Base-by-base conservation (phyloP, 352 stramenopile species). In the Phytopythium ostracodes region DNA sequence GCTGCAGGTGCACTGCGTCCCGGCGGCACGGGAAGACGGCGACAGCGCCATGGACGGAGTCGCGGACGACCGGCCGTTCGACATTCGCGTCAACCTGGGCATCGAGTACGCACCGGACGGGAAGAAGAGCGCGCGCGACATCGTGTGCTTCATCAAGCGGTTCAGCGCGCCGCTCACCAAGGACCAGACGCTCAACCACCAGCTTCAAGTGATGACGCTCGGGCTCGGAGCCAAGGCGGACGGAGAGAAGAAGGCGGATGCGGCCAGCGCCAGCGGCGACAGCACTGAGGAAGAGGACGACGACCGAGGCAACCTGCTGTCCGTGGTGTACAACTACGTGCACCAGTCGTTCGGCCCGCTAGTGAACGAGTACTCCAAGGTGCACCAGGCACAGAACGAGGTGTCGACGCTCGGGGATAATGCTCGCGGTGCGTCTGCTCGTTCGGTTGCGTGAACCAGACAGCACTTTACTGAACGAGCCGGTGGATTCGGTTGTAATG, bases 121-220 rank as follows among this genome's bases (percentile, higher is more conserved):
- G 25, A 89, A 89, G 64, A 80, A 88, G 65, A 77, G 65, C 56
- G 69, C 79, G 51, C 82, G 91, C 59, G 83, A 93, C 61, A 75
- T 84, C 27, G 81, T 96, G 53, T 96, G 87, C 65, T 92, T 96
- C 63, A 92, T 96, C 65, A 96, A 96, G 72, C 84, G 84, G 22
- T 71, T 83, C 33, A 89, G 77, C 35, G 77, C 81, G 51, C 73
- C 84, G 36, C 64, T 96, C 33, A 77, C 73, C 29, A 85, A 72
- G 46, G 85, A 92, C 33, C 68, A 84, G 56, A 76, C 84, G 56
- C 71, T 96, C 8, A 91, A 79, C 67, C 77, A 91, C 40, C 88
- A 96, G 67, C 70, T 96, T 33, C 88, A 96, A 53, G 75, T 96
- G 20, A 93, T 96, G 84, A 96, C 88, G 56, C 74, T 96, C 10